Conservation (phyloP, 768 basidiomycete genomes). For the Suillus tomentosus region DNA sequence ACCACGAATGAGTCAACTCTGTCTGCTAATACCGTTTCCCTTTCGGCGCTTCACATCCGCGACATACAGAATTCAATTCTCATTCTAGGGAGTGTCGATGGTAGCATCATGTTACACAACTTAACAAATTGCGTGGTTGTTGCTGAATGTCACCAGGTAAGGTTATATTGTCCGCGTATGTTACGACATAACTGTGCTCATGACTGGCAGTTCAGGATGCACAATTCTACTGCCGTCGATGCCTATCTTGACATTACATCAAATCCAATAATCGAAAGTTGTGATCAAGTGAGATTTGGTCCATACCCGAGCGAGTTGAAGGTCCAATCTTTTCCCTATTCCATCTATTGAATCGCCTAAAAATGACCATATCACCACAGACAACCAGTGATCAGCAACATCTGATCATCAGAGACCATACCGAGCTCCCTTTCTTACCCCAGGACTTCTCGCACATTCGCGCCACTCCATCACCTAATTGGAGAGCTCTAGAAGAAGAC, state of each 20-base stretch:
- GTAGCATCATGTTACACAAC: conserved; percentile 75
- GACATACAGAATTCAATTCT: conserved; percentile 50
- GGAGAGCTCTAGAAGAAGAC: conserved; percentile 37
- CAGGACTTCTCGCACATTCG: conserved; percentile 89
- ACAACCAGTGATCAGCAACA: not conserved
- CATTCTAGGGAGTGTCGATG: conserved; percentile 62
- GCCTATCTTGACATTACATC: conserved; percentile 70
- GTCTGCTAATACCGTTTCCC: conserved; percentile 21
- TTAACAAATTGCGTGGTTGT: conserved; percentile 63
- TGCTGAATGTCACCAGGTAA: conserved; percentile 81
- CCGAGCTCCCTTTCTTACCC: conserved; percentile 41
- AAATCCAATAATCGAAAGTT: conserved; percentile 82
- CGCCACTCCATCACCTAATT: conserved; percentile 77
- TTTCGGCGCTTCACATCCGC: conserved; percentile 57
- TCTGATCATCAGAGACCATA: not conserved
- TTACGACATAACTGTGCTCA: conserved; percentile 4
- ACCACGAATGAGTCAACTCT: conserved; percentile 15
- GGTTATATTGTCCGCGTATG: not conserved
- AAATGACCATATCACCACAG: not conserved
- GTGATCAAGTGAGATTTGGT: conserved; percentile 60
- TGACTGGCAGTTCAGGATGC: conserved; percentile 78
- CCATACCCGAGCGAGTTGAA: conserved; percentile 49
- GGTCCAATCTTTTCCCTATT: not conserved
- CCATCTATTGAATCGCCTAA: not conserved
- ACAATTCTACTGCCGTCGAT: conserved; percentile 62